Base-by-base conservation (phyloP, 2,329 filamentous ascomycete species). In the Penicillium sp. region DNA sequence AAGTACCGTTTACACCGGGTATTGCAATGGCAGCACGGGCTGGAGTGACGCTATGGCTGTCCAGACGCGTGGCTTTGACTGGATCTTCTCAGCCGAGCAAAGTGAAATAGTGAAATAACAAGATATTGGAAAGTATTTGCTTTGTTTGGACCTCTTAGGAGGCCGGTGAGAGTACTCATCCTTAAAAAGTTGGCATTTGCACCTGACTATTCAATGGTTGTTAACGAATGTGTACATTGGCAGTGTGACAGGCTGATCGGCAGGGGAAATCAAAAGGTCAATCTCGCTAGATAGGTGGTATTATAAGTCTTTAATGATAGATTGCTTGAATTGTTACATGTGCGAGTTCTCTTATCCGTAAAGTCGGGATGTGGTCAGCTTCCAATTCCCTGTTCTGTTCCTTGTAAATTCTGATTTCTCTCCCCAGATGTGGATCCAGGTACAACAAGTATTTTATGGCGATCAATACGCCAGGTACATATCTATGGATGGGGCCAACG, bases 101-200 rank as follows among this genome's bases (percentile, higher is more conserved):
- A 49, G 26, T 49, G n/a, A 49, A n/a, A 49, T 49, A 49, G 26
- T 49, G n/a, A 49, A n/a, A 49, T 49, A 30, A 30, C 33, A 53
- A 37, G 35, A 24, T 13, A 8, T 24, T 15, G 2, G 8, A 3
- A 15, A 49, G 7, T 10, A 17, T n/a, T 49, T 9, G 15, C 26
- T 49, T 30, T 49, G 24, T 30, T 49, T 30, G n/a, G 26, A 30
- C 45, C 45, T 30, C 45, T 8, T 12, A 22, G 7, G 45, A 12
- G 45, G 24, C 24, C 12, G 45, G 45, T 2, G 44, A 26, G 10
- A 30, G 13, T 4, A 5, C 4, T n/a, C 10, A 15, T 4, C 10
- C 8, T 17, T 2, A 0, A 10, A 10, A 6, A 9, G 3, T 49
- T 3, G 6, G 45, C 26, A 5, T 13, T 49, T 0, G 22, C 26